These are phyloP conservation scores for Xylariaceae sp. DNA, from an alignment of 2,329 filamentous ascomycete genomes.

Conservation along the genomic window DNA sequence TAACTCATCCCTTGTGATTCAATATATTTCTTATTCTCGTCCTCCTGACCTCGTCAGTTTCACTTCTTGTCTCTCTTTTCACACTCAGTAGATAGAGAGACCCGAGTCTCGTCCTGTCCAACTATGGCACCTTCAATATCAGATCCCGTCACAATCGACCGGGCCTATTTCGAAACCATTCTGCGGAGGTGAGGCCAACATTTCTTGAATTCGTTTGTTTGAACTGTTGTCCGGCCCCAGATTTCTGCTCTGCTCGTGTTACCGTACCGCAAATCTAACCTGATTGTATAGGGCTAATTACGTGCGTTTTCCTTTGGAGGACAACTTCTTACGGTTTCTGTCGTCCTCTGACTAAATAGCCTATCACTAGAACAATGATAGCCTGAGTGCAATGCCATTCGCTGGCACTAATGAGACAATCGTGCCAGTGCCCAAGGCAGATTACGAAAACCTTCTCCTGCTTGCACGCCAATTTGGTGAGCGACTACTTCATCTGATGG, in stretches of 20 bases:
- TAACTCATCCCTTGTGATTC: slow-evolving; percentile 8
- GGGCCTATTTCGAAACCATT: slow-evolving; percentile 66
- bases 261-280: slow-evolving; percentile 25
- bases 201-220: neutral
- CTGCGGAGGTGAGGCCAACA: slow-evolving; percentile 61
- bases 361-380: slow-evolving; percentile 30
- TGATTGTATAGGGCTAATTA: slow-evolving; percentile 37
- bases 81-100: slow-evolving; percentile 1
- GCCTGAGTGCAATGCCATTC: slow-evolving; percentile 18
- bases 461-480: slow-evolving; percentile 62
- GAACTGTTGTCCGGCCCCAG: neutral
- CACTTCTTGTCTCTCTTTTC: neutral
- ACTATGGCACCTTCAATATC: slow-evolving; percentile 35
- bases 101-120: neutral
- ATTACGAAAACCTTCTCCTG: slow-evolving; percentile 67
- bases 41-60: slow-evolving; percentile 1
- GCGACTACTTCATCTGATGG: slow-evolving; percentile 23
- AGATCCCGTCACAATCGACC: slow-evolving; percentile 62
- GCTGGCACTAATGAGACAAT: slow-evolving; percentile 47
- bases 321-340: neutral
- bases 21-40: slow-evolving; percentile 17
- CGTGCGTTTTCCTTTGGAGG: slow-evolving; percentile 35
- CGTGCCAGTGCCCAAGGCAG: slow-evolving; percentile 60
- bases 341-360: slow-evolving; percentile 22
- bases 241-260: slow-evolving; percentile 1